Percentiles rank a stretch among this genome's conserved stretches.
phyloP scores from a whole-genome alignment of 768 basidiomycete genomes.

The Calocybe indica region DNA sequence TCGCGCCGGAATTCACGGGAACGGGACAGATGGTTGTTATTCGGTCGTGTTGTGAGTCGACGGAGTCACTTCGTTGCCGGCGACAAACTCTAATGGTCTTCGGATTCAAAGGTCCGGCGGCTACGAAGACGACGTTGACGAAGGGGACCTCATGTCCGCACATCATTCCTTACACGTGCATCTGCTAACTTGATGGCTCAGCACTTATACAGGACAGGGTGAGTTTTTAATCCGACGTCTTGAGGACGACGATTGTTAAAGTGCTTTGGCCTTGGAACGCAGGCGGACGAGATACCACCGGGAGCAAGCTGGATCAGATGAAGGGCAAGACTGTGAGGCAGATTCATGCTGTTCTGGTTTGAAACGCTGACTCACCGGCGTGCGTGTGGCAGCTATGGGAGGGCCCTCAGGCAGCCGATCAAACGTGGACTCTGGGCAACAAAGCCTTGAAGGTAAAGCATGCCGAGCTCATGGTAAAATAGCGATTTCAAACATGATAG shows the following conservation, averaged over 20 bases:
- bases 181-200: constrained; percentile 1
- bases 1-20: constrained; percentile 34
- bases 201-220: constrained; percentile 17
- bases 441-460: constrained; percentile 11
- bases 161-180: background rate
- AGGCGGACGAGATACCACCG: constrained; percentile 12
- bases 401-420: constrained; percentile 27
- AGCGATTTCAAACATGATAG: background rate
- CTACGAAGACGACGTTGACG: constrained; percentile 35
- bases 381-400: constrained; percentile 14
- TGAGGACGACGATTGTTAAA: background rate
- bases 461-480: background rate
- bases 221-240: background rate
- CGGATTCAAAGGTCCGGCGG: constrained; percentile 21
- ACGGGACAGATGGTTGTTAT: constrained; percentile 21
- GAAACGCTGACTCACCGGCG: background rate
- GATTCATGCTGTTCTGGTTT: background rate
- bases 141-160: constrained; percentile 29
- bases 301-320: constrained; percentile 7
- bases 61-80: background rate
- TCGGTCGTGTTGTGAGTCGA: constrained; percentile 30
- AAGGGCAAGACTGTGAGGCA: constrained; percentile 11
- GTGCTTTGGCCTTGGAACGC: background rate
- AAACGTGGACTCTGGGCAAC: constrained; percentile 16
- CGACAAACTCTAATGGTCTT: background rate